Base-by-base conservation (phyloP, 306 rosid species). In the Citrullus amarus region DNA sequence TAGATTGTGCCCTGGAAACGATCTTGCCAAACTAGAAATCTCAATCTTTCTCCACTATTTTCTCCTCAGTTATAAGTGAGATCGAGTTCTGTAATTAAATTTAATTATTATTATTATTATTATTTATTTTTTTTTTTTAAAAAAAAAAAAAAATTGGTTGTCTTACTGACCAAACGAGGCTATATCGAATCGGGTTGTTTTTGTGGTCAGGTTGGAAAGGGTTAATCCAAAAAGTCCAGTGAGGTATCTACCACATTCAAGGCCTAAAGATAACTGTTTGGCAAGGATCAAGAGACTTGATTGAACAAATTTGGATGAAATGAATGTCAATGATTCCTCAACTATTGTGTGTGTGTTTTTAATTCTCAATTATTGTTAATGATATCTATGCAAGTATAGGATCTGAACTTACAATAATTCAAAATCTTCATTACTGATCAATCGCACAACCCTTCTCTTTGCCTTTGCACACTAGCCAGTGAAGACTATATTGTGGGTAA, bases 41-140 rank as follows among this genome's bases (percentile, higher is more conserved):
- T 80, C 91, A 15, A 84, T 89, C 78, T 93, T 93, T 81, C 98
- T 93, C 67, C 98, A 93, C 55, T 46, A 91, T 84, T 93, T 89
- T 72, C 84, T 92, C 81, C 88, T 91, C 8, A 78, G 86, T 76
- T 92, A 93, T 76, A 54, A 34, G 98, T 90, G 56, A 88, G 88
- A 84, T 46, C 46, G 43, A 88, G 88, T 83, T 54, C 46, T 22
- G 22, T 22, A 22, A 22, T 22, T 22, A 22, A 22, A 22, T 22
- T 22, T 22, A 22, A 22, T 22, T 0, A 22, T 22, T 22, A 22
- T 22, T 22, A 22, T 22, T 22, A 22, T 22, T 22, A 22, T 22
- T 22, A 22, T 22, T n/a, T n/a, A n/a, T n/a, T n/a, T n/a, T n/a
- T n/a, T n/a, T n/a, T n/a, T n/a, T n/a, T n/a, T n/a, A n/a, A n/a